phyloP scores from a whole-genome alignment of 306 rosid genomes.

The Prunus davidiana region DNA sequence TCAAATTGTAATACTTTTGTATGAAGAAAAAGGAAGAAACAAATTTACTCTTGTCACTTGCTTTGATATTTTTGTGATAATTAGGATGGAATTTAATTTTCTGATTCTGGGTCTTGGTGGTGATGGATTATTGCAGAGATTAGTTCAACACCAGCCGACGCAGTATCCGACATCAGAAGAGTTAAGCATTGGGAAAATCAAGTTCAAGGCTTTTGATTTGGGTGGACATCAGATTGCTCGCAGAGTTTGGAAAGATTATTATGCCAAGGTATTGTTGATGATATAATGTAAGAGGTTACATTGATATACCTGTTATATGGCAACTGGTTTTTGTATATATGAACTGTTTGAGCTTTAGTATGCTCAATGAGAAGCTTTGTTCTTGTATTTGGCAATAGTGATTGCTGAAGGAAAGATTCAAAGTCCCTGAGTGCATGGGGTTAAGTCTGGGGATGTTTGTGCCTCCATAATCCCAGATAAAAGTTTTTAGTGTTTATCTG shows the following conservation, averaged over 20 bases:
- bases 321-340: neutral
- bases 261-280: constrained; percentile 56
- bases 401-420: neutral
- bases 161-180: constrained; percentile 83
- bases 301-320: neutral
- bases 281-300: neutral
- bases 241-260: constrained; percentile 85
- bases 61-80: neutral
- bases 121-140: constrained; percentile 51
- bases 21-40: neutral
- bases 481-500: constrained; percentile 29
- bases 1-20: neutral
- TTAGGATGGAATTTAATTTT: neutral
- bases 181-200: constrained; percentile 81
- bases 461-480: constrained; percentile 50
- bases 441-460: neutral
- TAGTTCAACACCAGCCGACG: constrained; percentile 85
- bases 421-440: neutral
- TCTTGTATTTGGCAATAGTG: neutral
- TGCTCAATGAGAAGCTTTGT: neutral
- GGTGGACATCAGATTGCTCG: constrained; percentile 85
- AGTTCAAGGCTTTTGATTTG: constrained; percentile 84
- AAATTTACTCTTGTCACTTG: neutral
- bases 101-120: neutral
- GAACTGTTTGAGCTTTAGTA: neutral